These are phyloP conservation scores for Suillus fuscotomentosus DNA, from an alignment of 768 basidiomycete genomes.

Conservation along the genomic window DNA sequence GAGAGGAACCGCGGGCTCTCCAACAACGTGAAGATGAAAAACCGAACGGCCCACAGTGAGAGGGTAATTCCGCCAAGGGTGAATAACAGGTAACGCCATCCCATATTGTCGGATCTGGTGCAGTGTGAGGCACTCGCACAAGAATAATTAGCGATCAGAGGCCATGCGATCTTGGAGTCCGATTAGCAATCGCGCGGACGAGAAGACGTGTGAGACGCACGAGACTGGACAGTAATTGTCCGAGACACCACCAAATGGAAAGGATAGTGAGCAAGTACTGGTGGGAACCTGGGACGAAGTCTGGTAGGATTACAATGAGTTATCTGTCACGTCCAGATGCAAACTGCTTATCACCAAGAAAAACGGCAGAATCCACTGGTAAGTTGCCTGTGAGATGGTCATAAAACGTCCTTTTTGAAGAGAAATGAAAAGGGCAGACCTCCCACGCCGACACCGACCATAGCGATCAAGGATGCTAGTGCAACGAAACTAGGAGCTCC, in stretches of 20 bases:
- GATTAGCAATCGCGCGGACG: background rate
- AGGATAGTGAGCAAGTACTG: conserved; percentile 59
- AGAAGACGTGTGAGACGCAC: conserved; percentile 21
- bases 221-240: conserved; percentile 50
- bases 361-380: conserved; percentile 53
- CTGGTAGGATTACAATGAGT: conserved; percentile 28
- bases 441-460: conserved; percentile 49
- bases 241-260: conserved; percentile 60
- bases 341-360: conserved; percentile 36
- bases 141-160: conserved; percentile 54
- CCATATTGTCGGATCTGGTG: conserved; percentile 51
- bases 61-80: conserved; percentile 52
- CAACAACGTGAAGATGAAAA: conserved; percentile 50
- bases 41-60: conserved; percentile 50
- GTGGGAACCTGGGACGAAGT: conserved; percentile 50
- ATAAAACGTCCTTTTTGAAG: background rate
- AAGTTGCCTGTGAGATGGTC: conserved; percentile 40
- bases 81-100: conserved; percentile 61
- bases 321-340: background rate
- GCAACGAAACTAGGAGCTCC: conserved; percentile 45
- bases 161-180: conserved; percentile 50
- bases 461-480: conserved; percentile 45
- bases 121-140: conserved; percentile 39
- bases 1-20: conserved; percentile 61
- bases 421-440: conserved; percentile 23